Percentiles rank a stretch among this genome's conserved stretches.
phyloP scores from a whole-genome alignment of 345 rosid genomes.

The Ricinus communis region DNA sequence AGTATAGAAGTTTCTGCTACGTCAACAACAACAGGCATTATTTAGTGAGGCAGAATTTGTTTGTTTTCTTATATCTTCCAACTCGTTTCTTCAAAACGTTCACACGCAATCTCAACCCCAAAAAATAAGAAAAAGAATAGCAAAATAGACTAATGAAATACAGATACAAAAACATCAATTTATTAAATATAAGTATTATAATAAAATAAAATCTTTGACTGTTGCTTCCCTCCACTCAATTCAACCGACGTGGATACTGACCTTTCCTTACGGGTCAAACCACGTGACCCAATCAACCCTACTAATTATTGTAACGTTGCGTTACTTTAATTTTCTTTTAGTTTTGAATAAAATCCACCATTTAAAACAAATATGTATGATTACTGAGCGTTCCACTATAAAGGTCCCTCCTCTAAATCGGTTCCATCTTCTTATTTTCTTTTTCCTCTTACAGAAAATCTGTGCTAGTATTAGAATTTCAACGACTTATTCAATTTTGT shows the following conservation, averaged over 20 bases:
- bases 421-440: too few relatives aligned
- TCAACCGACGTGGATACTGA: slow-evolving; percentile 34
- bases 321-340: too few relatives aligned
- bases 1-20: slow-evolving; percentile 25
- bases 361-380: too few relatives aligned
- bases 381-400: too few relatives aligned
- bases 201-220: slow-evolving; percentile 15
- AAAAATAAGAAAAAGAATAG: neutral
- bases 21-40: slow-evolving; percentile 26
- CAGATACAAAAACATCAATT: neutral
- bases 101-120: slow-evolving; percentile 9
- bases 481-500: too few relatives aligned
- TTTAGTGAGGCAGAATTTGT: slow-evolving; percentile 2
- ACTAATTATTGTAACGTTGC: neutral
- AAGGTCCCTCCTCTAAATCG: too few relatives aligned
- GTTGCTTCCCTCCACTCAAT: slow-evolving; percentile 11
- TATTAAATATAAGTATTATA: neutral
- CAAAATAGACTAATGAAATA: too few relatives aligned
- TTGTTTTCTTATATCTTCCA: slow-evolving; percentile 22
- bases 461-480: too few relatives aligned
- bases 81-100: slow-evolving; percentile 23
- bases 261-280: slow-evolving; percentile 37
- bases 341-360: too few relatives aligned
- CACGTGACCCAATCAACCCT: slow-evolving; percentile 26
- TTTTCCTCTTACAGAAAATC: too few relatives aligned